phyloP scores from a whole-genome alignment of 148 eudicot species.

The Bassia scoparia region DNA sequence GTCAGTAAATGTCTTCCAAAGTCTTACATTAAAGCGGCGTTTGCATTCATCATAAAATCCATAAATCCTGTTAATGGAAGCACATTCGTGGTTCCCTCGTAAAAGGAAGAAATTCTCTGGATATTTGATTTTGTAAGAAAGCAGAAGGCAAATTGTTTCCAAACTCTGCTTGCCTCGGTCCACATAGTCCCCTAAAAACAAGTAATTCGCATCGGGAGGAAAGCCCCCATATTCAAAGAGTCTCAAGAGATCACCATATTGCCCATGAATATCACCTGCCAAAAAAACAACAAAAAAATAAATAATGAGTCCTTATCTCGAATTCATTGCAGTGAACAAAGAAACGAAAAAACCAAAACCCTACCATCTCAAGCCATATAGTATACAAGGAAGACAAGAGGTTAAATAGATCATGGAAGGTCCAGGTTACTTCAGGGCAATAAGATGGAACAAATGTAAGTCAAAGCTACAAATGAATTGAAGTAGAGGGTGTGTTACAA shows the following conservation, averaged over 20 bases:
- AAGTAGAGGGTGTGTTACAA: not conserved
- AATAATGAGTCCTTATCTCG: not conserved
- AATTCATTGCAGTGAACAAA: not conserved
- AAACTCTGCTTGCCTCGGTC: constrained; percentile 74
- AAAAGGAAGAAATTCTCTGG: constrained; percentile 71
- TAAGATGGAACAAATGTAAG: not conserved
- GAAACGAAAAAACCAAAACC: not conserved
- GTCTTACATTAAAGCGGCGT: constrained; percentile 68
- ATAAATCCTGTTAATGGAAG: constrained; percentile 62
- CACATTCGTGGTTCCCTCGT: constrained; percentile 73
- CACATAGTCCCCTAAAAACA: constrained; percentile 75
- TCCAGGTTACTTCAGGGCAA: not conserved
- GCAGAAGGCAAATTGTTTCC: constrained; percentile 69
- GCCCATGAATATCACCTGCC: constrained; percentile 82
- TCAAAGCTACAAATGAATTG: not conserved
- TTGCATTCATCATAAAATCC: constrained; percentile 80
- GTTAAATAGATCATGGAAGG: not conserved
- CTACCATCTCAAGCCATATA: not conserved
- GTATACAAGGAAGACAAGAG: not conserved
- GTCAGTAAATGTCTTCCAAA: constrained; percentile 66
- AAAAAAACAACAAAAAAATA: not conserved
- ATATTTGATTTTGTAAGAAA: constrained; percentile 66
- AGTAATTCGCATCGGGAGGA: constrained; percentile 73
- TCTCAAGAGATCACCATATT: constrained; percentile 69
- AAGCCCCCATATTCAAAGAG: constrained; percentile 82